Evolutionary conservation across 176 grass and related monocot species (phyloP).

Genomic region (Cenchrus purpureus): DNA sequence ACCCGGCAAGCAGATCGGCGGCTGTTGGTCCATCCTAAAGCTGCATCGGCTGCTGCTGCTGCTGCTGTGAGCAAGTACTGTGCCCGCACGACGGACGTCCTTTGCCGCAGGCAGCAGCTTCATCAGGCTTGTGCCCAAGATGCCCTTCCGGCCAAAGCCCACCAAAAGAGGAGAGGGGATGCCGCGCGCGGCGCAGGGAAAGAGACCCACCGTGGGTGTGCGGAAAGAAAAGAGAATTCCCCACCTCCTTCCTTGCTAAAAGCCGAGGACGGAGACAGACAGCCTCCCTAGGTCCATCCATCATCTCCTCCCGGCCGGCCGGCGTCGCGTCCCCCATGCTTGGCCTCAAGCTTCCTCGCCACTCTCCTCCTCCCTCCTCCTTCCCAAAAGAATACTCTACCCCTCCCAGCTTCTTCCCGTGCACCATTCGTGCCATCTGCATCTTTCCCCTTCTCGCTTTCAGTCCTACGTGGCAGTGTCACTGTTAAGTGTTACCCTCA

Average conservation of each 20-base stretch:
- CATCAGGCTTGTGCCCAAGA: too few species aligned
- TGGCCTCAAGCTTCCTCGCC: too few species aligned
- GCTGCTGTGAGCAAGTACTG: background rate
- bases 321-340: too few species aligned
- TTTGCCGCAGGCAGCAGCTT: background rate
- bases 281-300: background rate
- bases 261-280: background rate
- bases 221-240: too few species aligned
- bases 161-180: background rate
- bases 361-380: too few species aligned
- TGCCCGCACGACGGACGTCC: background rate
- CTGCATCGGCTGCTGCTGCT: too few species aligned
- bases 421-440: background rate
- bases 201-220: too few species aligned
- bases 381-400: conserved; percentile 55
- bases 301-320: too few species aligned
- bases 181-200: background rate
- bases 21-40: background rate
- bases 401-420: background rate
- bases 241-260: conserved; percentile 16
- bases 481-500: too few species aligned
- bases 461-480: background rate
- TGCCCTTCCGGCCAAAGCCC: background rate
- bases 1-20: background rate
- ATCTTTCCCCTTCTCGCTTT: background rate